These are phyloP conservation scores for Chenopodium quinoa DNA, from an alignment of 148 eudicot genomes.

Conservation along the genomic window DNA sequence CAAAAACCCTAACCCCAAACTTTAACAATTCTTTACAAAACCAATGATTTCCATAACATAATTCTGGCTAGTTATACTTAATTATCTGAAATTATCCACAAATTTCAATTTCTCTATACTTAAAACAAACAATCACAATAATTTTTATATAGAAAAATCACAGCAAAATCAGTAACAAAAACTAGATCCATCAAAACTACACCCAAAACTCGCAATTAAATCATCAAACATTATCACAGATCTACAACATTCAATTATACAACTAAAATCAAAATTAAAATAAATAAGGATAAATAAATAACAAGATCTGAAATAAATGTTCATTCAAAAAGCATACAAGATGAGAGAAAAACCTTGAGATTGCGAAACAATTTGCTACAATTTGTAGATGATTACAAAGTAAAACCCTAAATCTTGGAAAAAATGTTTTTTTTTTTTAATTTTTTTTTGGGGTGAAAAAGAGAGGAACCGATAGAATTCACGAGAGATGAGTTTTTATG, in stretches of 20 bases:
- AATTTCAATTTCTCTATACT: too few relatives aligned
- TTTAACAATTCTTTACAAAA: not conserved
- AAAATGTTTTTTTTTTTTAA: not conserved
- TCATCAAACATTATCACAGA: conserved; percentile 4
- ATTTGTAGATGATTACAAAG: not conserved
- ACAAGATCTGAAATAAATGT: not conserved
- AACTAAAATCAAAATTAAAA: not conserved
- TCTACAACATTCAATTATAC: not conserved
- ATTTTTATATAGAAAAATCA: not conserved
- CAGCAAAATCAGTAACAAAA: not conserved
- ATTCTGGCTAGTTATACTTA: not conserved
- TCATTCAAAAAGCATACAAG: not conserved
- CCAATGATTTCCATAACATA: too few relatives aligned
- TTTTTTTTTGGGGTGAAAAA: not conserved
- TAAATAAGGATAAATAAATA: too few relatives aligned
- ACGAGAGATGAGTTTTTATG: not conserved
- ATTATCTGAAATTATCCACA: not conserved
- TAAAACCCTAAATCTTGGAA: conserved; percentile 7
- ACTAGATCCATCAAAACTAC: not conserved
- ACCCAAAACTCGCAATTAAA: not conserved
- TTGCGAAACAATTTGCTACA: not conserved
- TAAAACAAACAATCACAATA: not conserved
- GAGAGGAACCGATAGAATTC: not conserved
- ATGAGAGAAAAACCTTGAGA: not conserved
- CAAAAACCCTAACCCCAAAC: too few relatives aligned